Evolutionary conservation across 306 rosid genomes (phyloP), one percentile per base, ranked within the genome.

Genomic region (Alnus glutinosa): DNA sequence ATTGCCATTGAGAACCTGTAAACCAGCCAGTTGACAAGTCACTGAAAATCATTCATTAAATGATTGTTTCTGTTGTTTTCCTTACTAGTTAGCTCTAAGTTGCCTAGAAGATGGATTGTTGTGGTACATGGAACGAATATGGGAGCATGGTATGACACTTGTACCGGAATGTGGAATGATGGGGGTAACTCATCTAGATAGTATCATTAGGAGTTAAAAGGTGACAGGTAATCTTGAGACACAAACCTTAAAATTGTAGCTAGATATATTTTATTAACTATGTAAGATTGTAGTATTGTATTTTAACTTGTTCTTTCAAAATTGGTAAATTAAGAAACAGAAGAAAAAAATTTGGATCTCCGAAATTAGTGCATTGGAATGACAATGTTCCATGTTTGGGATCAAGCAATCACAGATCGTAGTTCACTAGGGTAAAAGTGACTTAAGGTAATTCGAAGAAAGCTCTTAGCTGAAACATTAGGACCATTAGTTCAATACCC

Each of bases 1-100:
- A 78, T 90, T 95, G 75, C 98, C 98, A 81, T 95, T 95, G 80
- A 95, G 86, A 80, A 95, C 98, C 98, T 95, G 93, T 49, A 79
- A 82, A 77, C 81, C 72, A 68, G 80, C 71, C 75, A 36, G 37
- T 13, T 15, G 79, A 58, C 16, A 83, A 84, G 71, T 70, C 81
- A 75, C 73, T 49, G 44, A 77, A 79, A 71, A 76, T 75, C 69
- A 79, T 50, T 23, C 39, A 75, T 51, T 16, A 75, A 80, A 7
- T 32, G 50, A 66, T 34, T 67, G 59, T 47, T 23, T 55, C 36
- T 16, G 16, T 39, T 4, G 34, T 23, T 64, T 59, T 15, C 18
- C 44, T 32, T 62, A 4, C 61, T 55, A 55, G 30, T 15, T 30
- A 62, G 19, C 28, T 37, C 9, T 66, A 6, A 66, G 71, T 66